Conservation (phyloP, 129 eudicot species). For the Daucus carota region DNA sequence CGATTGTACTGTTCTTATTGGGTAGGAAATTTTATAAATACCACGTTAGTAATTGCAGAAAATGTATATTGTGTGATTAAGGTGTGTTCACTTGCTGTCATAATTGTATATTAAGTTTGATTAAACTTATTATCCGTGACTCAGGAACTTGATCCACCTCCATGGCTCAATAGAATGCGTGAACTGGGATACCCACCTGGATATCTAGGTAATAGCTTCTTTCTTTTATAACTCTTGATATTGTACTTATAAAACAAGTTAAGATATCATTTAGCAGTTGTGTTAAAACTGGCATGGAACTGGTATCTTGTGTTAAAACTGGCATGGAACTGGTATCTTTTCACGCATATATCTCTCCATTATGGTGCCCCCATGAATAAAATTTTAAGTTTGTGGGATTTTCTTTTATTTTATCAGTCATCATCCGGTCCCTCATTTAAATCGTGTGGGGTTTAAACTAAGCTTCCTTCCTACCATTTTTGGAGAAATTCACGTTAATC, state of each 20-base stretch:
- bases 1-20: neutral
- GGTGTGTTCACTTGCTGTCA: neutral
- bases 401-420: neutral
- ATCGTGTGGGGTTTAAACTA: too few species aligned
- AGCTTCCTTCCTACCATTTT: too few species aligned
- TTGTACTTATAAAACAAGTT: neutral
- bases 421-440: neutral
- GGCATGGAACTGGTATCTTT: neutral
- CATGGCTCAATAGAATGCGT: slow-evolving; percentile 96
- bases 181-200: slow-evolving; percentile 95
- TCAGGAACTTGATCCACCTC: slow-evolving; percentile 98
- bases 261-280: neutral
- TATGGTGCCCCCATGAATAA: neutral
- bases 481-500: too few species aligned
- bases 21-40: neutral
- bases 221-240: neutral
- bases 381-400: neutral
- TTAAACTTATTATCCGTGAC: neutral
- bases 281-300: neutral
- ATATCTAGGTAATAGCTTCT: slow-evolving; percentile 56
- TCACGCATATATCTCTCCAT: neutral
- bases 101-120: neutral
- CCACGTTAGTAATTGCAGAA: neutral
- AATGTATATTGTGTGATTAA: neutral
- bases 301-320: too few species aligned